Conservation (phyloP, 805 yeast species). For the Candida namnaoensis region DNA sequence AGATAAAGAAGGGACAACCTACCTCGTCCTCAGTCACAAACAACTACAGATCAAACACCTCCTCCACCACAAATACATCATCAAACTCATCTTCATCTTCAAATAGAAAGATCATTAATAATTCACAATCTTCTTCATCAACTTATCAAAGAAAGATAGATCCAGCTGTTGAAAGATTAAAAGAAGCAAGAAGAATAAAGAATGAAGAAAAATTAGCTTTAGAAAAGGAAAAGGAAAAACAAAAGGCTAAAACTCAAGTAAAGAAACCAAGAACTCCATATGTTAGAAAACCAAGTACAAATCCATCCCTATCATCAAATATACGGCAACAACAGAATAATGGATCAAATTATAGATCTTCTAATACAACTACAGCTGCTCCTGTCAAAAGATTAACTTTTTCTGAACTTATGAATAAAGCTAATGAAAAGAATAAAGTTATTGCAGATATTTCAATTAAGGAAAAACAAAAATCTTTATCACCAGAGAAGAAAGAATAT, state of each 20-base stretch:
- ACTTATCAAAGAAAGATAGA: slow-evolving; percentile 31
- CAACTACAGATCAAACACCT: too few species aligned
- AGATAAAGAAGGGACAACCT: too few species aligned
- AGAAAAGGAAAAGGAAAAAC: slow-evolving; percentile 17
- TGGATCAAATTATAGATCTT: not conserved
- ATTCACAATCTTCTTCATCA: too few species aligned
- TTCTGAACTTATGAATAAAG: slow-evolving; percentile 50
- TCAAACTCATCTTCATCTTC: too few species aligned
- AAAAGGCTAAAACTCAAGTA: slow-evolving; percentile 1
- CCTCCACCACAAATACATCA: too few species aligned
- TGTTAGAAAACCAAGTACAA: slow-evolving; percentile 13
- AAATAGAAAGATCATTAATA: too few species aligned
- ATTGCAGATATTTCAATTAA: not conserved
- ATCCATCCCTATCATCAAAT: not conserved
- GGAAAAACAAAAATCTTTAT: too few species aligned
- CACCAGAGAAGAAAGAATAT: too few species aligned
- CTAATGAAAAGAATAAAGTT: slow-evolving; percentile 28
- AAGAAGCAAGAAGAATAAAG: slow-evolving; percentile 57
- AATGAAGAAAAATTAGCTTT: slow-evolving; percentile 29
- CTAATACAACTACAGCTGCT: not conserved
- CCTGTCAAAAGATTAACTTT: slow-evolving; percentile 39
- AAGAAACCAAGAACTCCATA: slow-evolving; percentile 7
- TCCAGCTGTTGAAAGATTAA: slow-evolving; percentile 63
- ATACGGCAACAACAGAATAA: too few species aligned
- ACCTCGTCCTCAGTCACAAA: too few species aligned